A percentile compares a stretch with the other conserved stretches of the same genome.
Evolutionary conservation across 2,329 filamentous ascomycete genomes (phyloP).

Genomic region (Alternaria novae-zelandiae): DNA sequence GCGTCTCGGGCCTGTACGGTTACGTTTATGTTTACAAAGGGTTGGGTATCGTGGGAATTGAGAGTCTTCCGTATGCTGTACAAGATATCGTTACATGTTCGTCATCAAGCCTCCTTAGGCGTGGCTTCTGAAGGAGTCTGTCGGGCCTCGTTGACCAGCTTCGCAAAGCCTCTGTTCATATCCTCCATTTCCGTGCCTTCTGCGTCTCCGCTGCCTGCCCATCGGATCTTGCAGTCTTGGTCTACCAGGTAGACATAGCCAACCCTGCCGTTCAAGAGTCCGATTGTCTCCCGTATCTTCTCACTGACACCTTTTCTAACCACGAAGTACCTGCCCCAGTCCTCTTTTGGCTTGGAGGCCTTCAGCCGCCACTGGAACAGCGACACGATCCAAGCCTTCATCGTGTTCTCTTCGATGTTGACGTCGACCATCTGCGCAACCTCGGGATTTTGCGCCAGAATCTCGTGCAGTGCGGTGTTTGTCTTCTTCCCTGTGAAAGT

Average conservation of each 20-base stretch:
- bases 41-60: slow-evolving; percentile 10
- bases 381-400: slow-evolving; percentile 66
- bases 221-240: slow-evolving; percentile 84
- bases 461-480: slow-evolving; percentile 73
- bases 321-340: slow-evolving; percentile 66
- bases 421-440: slow-evolving; percentile 79
- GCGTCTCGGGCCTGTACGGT: slow-evolving; percentile 26
- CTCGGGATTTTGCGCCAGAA: slow-evolving; percentile 62
- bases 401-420: slow-evolving; percentile 82
- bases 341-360: slow-evolving; percentile 54
- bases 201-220: slow-evolving; percentile 82
- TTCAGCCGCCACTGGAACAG: slow-evolving; percentile 61
- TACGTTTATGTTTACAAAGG: slow-evolving; percentile 36
- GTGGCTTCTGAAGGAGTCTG: neutral
- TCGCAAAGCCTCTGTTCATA: slow-evolving; percentile 68
- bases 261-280: slow-evolving; percentile 85
- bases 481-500: slow-evolving; percentile 68
- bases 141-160: slow-evolving; percentile 58
- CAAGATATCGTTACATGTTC: slow-evolving; percentile 3
- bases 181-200: slow-evolving; percentile 70
- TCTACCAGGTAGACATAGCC: slow-evolving; percentile 95
- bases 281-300: slow-evolving; percentile 64
- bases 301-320: slow-evolving; percentile 64
- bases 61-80: slow-evolving; percentile 3
- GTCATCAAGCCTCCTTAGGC: neutral